Conservation (phyloP, 352 stramenopile genomes). For the Phytophthora uliginosa region DNA sequence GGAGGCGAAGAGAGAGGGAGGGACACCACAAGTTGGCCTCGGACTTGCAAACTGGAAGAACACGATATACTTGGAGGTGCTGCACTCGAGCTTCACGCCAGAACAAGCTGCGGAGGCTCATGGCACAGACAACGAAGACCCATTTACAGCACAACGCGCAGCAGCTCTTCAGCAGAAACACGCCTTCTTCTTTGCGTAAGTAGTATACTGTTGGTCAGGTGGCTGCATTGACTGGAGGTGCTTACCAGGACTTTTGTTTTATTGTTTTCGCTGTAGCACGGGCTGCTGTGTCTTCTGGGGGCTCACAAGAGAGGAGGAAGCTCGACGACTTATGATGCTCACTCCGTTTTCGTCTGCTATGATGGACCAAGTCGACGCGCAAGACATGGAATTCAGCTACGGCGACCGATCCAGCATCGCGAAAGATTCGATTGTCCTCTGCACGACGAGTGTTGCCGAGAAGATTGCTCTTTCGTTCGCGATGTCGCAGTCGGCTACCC, state of each 20-base stretch:
- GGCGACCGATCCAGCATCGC: constrained; percentile 55
- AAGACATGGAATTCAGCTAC: constrained; percentile 79
- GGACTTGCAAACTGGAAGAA: constrained; percentile 53
- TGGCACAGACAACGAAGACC: not conserved
- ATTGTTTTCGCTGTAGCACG: constrained; percentile 41
- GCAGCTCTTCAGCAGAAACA: constrained; percentile 58
- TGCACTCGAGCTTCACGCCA: constrained; percentile 56
- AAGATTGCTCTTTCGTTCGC: constrained; percentile 94
- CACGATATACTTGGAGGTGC: constrained; percentile 81
- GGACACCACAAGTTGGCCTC: not conserved
- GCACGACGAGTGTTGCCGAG: constrained; percentile 76
- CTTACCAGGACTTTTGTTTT: not conserved
- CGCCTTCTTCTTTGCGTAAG: constrained; percentile 80
- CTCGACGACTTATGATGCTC: constrained; percentile 56
- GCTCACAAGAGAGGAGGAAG: constrained; percentile 66
- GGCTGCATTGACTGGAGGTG: not conserved
- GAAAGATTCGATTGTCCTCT: constrained; percentile 89
- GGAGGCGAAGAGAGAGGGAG: constrained; percentile 4
- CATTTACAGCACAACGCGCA: constrained; percentile 8
- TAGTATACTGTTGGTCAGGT: not conserved
- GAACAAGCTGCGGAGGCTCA: constrained; percentile 7
- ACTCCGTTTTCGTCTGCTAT: constrained; percentile 56
- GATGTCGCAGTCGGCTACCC: constrained; percentile 93
- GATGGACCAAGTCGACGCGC: constrained; percentile 60
- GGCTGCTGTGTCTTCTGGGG: constrained; percentile 83